These are phyloP conservation scores for Candida silvicultrix DNA, from an alignment of 805 yeast genomes.

Conservation along the genomic window DNA sequence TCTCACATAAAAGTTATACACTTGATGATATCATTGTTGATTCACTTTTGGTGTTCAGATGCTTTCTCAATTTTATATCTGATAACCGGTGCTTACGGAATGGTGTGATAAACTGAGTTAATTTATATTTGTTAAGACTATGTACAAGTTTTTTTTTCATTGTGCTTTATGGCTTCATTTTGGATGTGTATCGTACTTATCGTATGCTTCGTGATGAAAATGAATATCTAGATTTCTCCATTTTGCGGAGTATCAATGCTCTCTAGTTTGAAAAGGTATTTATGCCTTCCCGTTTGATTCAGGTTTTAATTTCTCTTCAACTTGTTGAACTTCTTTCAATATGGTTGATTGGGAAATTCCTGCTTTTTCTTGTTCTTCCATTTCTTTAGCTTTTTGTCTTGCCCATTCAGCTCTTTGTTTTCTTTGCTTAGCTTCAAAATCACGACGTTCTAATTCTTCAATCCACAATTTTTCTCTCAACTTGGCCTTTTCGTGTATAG, in stretches of 20 bases:
- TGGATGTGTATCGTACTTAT: too few species aligned
- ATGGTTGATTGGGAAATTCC: background rate
- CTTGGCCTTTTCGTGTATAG: constrained; percentile 71
- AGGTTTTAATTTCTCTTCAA: background rate
- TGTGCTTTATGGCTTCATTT: too few species aligned
- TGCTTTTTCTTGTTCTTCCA: constrained; percentile 22
- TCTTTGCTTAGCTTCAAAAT: constrained; percentile 61
- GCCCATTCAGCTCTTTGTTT: constrained; percentile 62
- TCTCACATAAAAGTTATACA: background rate
- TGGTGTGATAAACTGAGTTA: too few species aligned
- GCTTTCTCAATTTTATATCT: background rate
- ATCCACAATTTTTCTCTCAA: constrained; percentile 84
- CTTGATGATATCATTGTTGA: background rate
- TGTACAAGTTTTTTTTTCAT: too few species aligned
- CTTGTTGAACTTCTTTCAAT: background rate
- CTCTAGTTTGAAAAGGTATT: too few species aligned
- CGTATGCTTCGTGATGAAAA: too few species aligned
- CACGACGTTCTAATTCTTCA: constrained; percentile 84
- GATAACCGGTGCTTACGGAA: too few species aligned
- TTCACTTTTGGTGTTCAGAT: background rate
- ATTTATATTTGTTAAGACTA: too few species aligned
- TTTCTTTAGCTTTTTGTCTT: constrained; percentile 35
- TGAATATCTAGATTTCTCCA: too few species aligned
- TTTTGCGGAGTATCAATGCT: too few species aligned
- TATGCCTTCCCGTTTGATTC: background rate